Conservation (phyloP, 148 eudicot genomes). For the Linanthus parryae region DNA sequence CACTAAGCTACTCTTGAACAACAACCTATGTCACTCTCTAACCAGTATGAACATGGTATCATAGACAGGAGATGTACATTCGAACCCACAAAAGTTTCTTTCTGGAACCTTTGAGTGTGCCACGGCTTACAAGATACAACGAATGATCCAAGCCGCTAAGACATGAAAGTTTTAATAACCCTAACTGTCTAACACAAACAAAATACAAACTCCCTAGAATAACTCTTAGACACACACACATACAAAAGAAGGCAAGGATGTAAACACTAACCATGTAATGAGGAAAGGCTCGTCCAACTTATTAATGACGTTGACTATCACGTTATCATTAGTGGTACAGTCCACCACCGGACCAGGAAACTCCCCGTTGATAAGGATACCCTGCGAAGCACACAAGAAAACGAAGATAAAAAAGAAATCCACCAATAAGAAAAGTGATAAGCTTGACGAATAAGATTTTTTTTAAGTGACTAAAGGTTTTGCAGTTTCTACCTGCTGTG, state of each 20-base stretch:
- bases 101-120: background rate
- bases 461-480: background rate
- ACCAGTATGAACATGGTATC: too few species aligned
- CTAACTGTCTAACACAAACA: background rate
- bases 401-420: slow-evolving; percentile 1
- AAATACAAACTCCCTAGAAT: too few species aligned
- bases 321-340: slow-evolving; percentile 65
- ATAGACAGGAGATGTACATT: too few species aligned
- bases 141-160: background rate
- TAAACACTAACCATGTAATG: slow-evolving; percentile 65
- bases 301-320: slow-evolving; percentile 48
- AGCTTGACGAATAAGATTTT: background rate
- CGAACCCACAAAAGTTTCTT: background rate
- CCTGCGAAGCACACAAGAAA: slow-evolving; percentile 30
- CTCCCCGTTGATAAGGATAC: slow-evolving; percentile 70
- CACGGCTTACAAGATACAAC: background rate
- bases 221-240: too few species aligned
- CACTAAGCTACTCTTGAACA: too few species aligned
- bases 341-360: slow-evolving; percentile 76
- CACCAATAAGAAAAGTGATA: background rate
- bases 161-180: too few species aligned
- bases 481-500: slow-evolving; percentile 40
- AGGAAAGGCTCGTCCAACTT: slow-evolving; percentile 77
- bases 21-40: too few species aligned
- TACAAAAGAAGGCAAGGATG: background rate